These are phyloP conservation scores for Limonium bicolor DNA, from an alignment of 148 eudicot genomes.

Conservation along the genomic window DNA sequence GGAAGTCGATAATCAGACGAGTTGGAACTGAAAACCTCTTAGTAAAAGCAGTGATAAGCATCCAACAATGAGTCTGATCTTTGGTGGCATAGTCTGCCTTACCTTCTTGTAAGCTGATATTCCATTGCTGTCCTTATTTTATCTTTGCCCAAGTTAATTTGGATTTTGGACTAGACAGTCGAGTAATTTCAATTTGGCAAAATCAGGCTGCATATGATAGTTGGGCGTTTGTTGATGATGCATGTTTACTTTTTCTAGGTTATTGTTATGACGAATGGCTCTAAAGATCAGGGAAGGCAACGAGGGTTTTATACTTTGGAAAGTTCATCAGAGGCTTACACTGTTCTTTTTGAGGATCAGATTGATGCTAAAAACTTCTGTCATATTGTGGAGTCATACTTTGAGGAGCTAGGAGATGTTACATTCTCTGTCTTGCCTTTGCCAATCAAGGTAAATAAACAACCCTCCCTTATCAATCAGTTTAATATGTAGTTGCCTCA, in stretches of 20 bases:
- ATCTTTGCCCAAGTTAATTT: neutral
- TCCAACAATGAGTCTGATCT: conserved; percentile 13
- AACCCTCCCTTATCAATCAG: no score
- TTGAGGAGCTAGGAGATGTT: conserved; percentile 53
- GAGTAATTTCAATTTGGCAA: neutral
- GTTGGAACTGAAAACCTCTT: conserved; percentile 13
- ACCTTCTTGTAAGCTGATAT: conserved; percentile 47
- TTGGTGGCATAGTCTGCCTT: conserved; percentile 89
- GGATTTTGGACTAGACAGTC: neutral
- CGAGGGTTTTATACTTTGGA: conserved; percentile 43
- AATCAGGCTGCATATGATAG: neutral
- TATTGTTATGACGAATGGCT: conserved; percentile 46
- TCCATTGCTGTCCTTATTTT: neutral
- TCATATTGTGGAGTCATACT: conserved; percentile 59
- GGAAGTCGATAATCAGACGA: conserved; percentile 7
- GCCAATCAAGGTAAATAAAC: conserved; percentile 44
- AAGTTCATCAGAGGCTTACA: conserved; percentile 20
- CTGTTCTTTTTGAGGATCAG: conserved; percentile 75
- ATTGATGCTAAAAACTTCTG: conserved; percentile 81
- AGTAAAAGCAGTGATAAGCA: conserved; percentile 6
- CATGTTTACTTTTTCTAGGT: conserved; percentile 26
- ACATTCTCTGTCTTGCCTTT: conserved; percentile 40
- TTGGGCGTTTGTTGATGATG: neutral
- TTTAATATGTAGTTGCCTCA: neutral
- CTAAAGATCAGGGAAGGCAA: conserved; percentile 16